Evolutionary conservation across 768 basidiomycete species (phyloP).

Genomic region (Boletus tomentosulus): DNA sequence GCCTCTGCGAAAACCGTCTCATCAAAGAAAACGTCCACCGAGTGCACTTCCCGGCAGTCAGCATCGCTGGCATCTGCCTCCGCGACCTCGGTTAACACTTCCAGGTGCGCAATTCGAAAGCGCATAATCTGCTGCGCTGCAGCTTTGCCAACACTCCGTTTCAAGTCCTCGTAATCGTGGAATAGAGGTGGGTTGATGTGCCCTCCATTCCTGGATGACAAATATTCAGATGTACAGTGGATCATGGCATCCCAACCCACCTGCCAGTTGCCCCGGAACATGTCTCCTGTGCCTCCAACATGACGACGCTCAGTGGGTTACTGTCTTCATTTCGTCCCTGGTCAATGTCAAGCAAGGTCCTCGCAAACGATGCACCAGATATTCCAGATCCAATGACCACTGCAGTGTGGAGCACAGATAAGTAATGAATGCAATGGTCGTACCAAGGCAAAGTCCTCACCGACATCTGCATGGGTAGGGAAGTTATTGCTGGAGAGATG

Average conservation of each 20-base stretch:
- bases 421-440: background rate
- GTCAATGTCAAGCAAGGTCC: constrained; percentile 34
- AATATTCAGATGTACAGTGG: background rate
- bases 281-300: constrained; percentile 59
- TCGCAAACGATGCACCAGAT: constrained; percentile 41
- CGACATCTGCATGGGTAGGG: constrained; percentile 56
- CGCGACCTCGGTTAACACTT: constrained; percentile 30
- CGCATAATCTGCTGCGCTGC: constrained; percentile 38
- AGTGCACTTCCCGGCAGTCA: constrained; percentile 30
- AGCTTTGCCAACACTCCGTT: constrained; percentile 33
- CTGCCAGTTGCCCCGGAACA: constrained; percentile 53
- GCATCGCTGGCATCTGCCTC: constrained; percentile 26
- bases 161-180: constrained; percentile 41
- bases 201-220: constrained; percentile 41
- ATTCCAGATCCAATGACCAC: constrained; percentile 56
- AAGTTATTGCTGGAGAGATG: constrained; percentile 21
- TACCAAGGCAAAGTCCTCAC: constrained; percentile 5
- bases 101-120: constrained; percentile 39
- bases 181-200: constrained; percentile 48
- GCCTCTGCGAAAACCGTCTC: constrained; percentile 33
- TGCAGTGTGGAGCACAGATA: constrained; percentile 2
- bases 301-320: constrained; percentile 37
- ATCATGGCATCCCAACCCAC: constrained; percentile 25
- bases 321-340: constrained; percentile 16
- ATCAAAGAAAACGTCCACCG: constrained; percentile 35